These are phyloP conservation scores for Alectoria sarmentosa DNA, from an alignment of 495 filamentous ascomycete genomes.

Conservation along the genomic window DNA sequence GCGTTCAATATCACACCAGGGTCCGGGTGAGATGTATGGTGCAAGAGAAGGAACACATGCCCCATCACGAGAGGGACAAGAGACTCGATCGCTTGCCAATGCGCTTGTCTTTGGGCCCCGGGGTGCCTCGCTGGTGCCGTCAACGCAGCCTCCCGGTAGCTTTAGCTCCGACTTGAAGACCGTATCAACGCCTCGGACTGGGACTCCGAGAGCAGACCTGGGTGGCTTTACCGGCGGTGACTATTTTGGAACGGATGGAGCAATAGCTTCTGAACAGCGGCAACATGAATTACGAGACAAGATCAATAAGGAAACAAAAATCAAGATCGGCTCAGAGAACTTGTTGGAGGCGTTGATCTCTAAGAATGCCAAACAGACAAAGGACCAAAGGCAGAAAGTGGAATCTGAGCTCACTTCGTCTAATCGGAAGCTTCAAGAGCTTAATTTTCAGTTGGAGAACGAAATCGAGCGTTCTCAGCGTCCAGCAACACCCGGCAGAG, in stretches of 20 bases:
- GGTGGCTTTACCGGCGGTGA: slow-evolving; percentile 43
- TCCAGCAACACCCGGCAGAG: slow-evolving; percentile 62
- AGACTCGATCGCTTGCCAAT: slow-evolving; percentile 51
- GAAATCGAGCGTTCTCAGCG: slow-evolving; percentile 54
- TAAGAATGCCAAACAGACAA: slow-evolving; percentile 95
- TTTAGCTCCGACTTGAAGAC: slow-evolving; percentile 88
- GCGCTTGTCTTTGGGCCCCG: slow-evolving; percentile 54
- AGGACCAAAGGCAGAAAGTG: slow-evolving; percentile 78
- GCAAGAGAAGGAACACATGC: slow-evolving; percentile 41
- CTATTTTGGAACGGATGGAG: slow-evolving; percentile 54
- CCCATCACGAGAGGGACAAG: slow-evolving; percentile 37
- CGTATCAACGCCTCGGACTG: slow-evolving; percentile 57
- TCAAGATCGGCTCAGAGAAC: slow-evolving; percentile 95
- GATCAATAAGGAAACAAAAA: slow-evolving; percentile 91
- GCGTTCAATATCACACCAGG: slow-evolving; percentile 43
- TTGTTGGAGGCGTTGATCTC: slow-evolving; percentile 85
- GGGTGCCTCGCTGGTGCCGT: slow-evolving; percentile 57
- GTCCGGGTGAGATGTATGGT: slow-evolving; percentile 35
- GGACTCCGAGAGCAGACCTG: slow-evolving; percentile 61
- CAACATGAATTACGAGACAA: slow-evolving; percentile 67
- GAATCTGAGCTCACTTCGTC: slow-evolving; percentile 87
- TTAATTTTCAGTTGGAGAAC: slow-evolving; percentile 74
- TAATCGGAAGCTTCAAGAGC: slow-evolving; percentile 80
- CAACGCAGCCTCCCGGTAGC: slow-evolving; percentile 69
- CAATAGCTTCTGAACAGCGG: slow-evolving; percentile 60